These are phyloP conservation scores for Deinandra increscens DNA, from an alignment of 129 eudicot species.

Conservation along the genomic window DNA sequence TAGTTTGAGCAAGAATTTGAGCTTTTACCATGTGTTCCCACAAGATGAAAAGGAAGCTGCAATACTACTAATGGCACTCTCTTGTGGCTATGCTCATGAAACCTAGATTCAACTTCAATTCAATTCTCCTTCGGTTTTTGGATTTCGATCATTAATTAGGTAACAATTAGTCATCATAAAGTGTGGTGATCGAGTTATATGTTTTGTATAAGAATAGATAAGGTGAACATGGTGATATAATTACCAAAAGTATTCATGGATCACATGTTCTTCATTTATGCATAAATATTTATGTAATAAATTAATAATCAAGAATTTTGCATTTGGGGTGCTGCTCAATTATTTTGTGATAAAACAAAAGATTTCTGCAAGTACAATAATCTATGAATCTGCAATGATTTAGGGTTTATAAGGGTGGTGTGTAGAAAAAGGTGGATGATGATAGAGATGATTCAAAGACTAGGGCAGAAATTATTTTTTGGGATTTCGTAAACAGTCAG, in stretches of 20 bases:
- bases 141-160: constrained; percentile 7
- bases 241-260: constrained; percentile 17
- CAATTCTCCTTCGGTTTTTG: not conserved
- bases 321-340: not conserved
- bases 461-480: constrained; percentile 11
- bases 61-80: constrained; percentile 57
- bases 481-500: not conserved
- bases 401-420: not conserved
- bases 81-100: constrained; percentile 53
- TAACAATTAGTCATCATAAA: constrained; percentile 15
- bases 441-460: constrained; percentile 26
- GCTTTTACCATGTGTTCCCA: constrained; percentile 34
- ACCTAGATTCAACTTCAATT: not conserved
- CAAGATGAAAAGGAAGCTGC: constrained; percentile 63
- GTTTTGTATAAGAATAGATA: constrained; percentile 27
- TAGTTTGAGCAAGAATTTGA: constrained; percentile 40
- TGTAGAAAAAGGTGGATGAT: constrained; percentile 17
- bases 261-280: constrained; percentile 20
- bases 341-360: not conserved
- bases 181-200: constrained; percentile 13
- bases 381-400: constrained; percentile 3
- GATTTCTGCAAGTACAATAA: not conserved
- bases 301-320: constrained; percentile 15
- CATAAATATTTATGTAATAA: constrained; percentile 5
- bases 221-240: constrained; percentile 28